These are phyloP conservation scores for Parathielavia hyrcaniae DNA, from an alignment of 495 filamentous ascomycete species.

Conservation along the genomic window DNA sequence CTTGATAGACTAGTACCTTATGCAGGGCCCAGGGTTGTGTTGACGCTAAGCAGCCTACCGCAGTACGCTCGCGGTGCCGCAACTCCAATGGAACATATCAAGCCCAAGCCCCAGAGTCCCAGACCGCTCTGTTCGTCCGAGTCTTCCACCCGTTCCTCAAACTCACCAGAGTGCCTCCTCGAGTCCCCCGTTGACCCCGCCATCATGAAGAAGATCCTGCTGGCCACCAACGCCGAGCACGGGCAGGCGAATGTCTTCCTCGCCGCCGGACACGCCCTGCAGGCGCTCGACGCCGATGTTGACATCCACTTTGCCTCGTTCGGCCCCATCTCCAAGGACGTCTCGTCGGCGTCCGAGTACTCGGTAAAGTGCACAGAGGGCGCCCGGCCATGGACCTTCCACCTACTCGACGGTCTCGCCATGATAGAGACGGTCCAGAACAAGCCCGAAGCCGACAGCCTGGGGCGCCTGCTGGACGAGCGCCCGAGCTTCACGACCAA, in stretches of 20 bases:
- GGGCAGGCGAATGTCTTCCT: constrained; percentile 41
- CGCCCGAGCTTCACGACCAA: not conserved
- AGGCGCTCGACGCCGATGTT: constrained; percentile 29
- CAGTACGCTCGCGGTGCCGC: no score
- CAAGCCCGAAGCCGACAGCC: not conserved
- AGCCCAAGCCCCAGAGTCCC: not conserved
- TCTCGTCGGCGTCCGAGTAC: constrained; percentile 8
- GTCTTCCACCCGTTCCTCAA: not conserved
- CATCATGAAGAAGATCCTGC: constrained; percentile 23
- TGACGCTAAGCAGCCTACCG: no score
- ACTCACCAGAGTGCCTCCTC: no score
- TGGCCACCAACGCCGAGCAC: constrained; percentile 32
- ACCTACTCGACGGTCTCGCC: not conserved
- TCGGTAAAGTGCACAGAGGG: constrained; percentile 9
- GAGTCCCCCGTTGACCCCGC: not conserved
- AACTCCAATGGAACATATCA: not conserved
- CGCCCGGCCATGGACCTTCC: constrained; percentile 10
- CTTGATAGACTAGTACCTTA: no score
- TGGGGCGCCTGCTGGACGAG: not conserved
- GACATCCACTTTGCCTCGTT: constrained; percentile 49
- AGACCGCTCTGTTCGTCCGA: no score
- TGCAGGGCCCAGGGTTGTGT: no score
- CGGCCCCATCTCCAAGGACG: constrained; percentile 23
- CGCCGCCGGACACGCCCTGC: constrained; percentile 40
- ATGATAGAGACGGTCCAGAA: not conserved